These are phyloP conservation scores for Fusarium protoensiforme DNA, from an alignment of 2,329 filamentous ascomycete genomes.

Conservation along the genomic window DNA sequence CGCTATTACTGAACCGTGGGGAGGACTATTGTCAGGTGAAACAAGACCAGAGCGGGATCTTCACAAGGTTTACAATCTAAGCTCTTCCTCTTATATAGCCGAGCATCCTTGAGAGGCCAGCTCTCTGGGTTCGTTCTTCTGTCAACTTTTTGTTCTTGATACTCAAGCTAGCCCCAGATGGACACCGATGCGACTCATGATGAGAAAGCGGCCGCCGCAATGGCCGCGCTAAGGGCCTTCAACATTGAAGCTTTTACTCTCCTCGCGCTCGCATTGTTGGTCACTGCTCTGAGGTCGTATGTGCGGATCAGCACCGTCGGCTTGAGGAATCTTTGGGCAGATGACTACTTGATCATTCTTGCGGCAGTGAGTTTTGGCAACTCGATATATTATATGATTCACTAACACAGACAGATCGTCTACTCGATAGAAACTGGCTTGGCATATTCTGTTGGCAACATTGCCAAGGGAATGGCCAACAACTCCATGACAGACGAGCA, in stretches of 20 bases:
- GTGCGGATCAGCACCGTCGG: slow-evolving; percentile 62
- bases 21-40: background rate
- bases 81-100: slow-evolving; percentile 15
- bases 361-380: slow-evolving; percentile 54
- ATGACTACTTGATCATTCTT: slow-evolving; percentile 70
- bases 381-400: too few species aligned
- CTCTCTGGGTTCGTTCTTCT: background rate
- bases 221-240: slow-evolving; percentile 40
- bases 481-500: slow-evolving; percentile 65
- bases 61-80: background rate
- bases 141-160: background rate
- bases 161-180: slow-evolving; percentile 16
- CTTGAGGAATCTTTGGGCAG: slow-evolving; percentile 60
- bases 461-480: slow-evolving; percentile 64
- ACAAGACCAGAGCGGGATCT: background rate
- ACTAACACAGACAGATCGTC: slow-evolving; percentile 53
- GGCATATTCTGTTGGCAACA: slow-evolving; percentile 61
- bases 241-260: slow-evolving; percentile 54
- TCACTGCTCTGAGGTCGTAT: slow-evolving; percentile 63
- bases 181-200: slow-evolving; percentile 23
- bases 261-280: slow-evolving; percentile 58
- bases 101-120: background rate
- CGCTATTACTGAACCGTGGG: background rate
- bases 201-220: slow-evolving; percentile 37
- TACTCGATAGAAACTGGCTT: slow-evolving; percentile 63